Percentiles rank a stretch among this genome's conserved stretches.
Conservation (phyloP, 129 eudicot genomes). For the Deinandra increscens region DNA sequence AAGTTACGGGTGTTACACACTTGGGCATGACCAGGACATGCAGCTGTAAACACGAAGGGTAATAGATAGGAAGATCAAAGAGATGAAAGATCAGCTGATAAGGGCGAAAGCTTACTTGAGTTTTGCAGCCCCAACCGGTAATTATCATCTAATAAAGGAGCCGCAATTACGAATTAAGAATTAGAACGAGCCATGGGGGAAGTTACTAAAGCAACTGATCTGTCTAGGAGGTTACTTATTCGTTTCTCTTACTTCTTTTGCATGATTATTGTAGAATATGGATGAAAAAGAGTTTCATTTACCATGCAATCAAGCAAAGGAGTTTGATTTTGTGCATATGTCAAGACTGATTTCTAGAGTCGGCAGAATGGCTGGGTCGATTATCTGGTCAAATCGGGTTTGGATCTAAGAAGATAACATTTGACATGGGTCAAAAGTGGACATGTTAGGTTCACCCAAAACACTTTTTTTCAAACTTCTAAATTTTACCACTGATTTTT, state of each 20-base stretch:
- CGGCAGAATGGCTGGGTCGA: neutral
- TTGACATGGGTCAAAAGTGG: conserved; percentile 2
- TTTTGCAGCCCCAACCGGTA: conserved; percentile 57
- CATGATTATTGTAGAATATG: neutral
- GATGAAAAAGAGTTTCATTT: conserved; percentile 4
- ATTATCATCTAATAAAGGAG: conserved; percentile 79
- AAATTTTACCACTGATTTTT: too few species aligned
- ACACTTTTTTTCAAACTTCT: neutral
- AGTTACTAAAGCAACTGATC: conserved; percentile 54
- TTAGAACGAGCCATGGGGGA: conserved; percentile 71
- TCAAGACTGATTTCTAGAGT: conserved; percentile 4
- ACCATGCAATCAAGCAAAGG: neutral
- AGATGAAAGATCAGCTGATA: conserved; percentile 86
- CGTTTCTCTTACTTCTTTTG: neutral
- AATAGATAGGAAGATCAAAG: conserved; percentile 65
- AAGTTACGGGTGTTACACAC: too few species aligned
- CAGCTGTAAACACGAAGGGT: conserved; percentile 29
- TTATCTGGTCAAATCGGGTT: neutral
- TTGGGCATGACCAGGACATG: conserved; percentile 30
- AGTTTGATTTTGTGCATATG: neutral
- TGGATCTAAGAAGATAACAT: neutral
- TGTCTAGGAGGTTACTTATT: conserved; percentile 59
- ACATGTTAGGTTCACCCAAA: neutral
- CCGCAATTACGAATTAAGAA: conserved; percentile 65
- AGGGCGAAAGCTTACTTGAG: conserved; percentile 86